Conservation (phyloP, 2,329 filamentous ascomycete genomes). For the Trichoderma sp. region DNA sequence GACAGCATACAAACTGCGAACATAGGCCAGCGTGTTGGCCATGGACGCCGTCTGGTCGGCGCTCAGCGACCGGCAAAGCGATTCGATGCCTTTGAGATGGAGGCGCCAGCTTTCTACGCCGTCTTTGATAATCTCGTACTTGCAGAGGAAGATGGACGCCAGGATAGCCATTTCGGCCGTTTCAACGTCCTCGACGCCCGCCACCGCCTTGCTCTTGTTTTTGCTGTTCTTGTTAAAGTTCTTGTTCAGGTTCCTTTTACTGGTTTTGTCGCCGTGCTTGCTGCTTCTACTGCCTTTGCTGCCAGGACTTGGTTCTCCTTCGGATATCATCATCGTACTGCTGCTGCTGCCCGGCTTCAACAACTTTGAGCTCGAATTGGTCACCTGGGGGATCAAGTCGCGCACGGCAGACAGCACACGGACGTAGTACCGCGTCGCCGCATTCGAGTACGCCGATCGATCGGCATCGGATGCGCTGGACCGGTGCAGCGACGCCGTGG, state of each 20-base stretch:
- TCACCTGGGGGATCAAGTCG: constrained; percentile 12
- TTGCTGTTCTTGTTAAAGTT: not conserved
- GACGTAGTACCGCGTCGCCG: constrained; percentile 19
- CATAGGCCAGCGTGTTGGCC: constrained; percentile 8
- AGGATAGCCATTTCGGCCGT: constrained; percentile 15
- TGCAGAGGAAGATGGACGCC: constrained; percentile 22
- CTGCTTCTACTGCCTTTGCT: not conserved
- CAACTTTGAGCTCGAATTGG: not conserved
- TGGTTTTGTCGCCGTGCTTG: not conserved
- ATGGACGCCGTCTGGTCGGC: constrained; percentile 12
- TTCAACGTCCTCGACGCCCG: not conserved
- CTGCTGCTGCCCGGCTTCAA: not conserved
- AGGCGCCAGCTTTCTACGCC: constrained; percentile 15
- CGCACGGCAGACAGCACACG: constrained; percentile 16
- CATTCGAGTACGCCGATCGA: not conserved
- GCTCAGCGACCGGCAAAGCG: constrained; percentile 6
- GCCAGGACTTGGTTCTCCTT: not conserved
- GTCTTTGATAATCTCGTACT: constrained; percentile 23
- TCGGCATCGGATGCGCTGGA: not conserved
- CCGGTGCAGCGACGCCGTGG: constrained; percentile 1
- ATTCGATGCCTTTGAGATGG: constrained; percentile 19
- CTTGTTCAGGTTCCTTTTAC: not conserved
- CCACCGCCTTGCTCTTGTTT: not conserved
- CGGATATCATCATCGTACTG: not conserved
- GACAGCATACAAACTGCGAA: constrained; percentile 16